Evolutionary conservation across 2,329 filamentous ascomycete species (phyloP).

Genomic region (Phoma herbarum): DNA sequence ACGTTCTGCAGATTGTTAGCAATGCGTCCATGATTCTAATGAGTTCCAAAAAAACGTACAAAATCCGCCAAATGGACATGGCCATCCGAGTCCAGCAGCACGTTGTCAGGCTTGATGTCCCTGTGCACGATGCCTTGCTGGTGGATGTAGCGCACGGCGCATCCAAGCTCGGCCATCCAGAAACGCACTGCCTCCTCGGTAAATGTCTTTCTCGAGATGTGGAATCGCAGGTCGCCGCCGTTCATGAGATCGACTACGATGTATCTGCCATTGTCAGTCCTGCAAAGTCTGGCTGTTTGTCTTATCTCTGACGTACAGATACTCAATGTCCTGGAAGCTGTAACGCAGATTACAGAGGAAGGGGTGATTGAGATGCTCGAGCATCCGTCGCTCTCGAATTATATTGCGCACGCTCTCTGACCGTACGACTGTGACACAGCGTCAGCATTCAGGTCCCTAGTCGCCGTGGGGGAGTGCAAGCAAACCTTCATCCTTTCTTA

Average conservation of each 20-base stretch:
- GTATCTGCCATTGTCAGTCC: conserved; percentile 57
- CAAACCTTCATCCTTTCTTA: conserved; percentile 96
- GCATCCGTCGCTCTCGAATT: conserved; percentile 95
- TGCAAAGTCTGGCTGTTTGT: background rate
- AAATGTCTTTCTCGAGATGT: conserved; percentile 97
- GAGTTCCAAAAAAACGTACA: conserved; percentile 67
- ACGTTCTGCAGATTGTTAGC: conserved; percentile 76
- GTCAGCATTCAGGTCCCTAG: conserved; percentile 32
- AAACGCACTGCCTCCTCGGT: conserved; percentile 97
- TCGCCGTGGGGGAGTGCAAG: conserved; percentile 24
- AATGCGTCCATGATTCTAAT: background rate
- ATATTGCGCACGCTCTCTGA: conserved; percentile 99
- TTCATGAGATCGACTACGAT: conserved; percentile 98
- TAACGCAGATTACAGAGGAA: conserved; percentile 99
- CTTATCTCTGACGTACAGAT: conserved; percentile 66
- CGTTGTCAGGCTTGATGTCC: conserved; percentile 56
- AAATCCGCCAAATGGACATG: conserved; percentile 99
- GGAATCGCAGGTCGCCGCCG: conserved; percentile 93
- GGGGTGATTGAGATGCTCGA: conserved; percentile 96
- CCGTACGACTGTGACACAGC: conserved; percentile 76
- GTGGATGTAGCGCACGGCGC: conserved; percentile 72
- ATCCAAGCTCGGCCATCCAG: conserved; percentile 95
- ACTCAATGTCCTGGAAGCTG: conserved; percentile 99
- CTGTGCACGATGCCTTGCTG: conserved; percentile 55
- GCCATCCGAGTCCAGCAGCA: conserved; percentile 53